Base-by-base conservation (phyloP, 495 filamentous ascomycete species). In the Talaromyces nanjingensis region DNA sequence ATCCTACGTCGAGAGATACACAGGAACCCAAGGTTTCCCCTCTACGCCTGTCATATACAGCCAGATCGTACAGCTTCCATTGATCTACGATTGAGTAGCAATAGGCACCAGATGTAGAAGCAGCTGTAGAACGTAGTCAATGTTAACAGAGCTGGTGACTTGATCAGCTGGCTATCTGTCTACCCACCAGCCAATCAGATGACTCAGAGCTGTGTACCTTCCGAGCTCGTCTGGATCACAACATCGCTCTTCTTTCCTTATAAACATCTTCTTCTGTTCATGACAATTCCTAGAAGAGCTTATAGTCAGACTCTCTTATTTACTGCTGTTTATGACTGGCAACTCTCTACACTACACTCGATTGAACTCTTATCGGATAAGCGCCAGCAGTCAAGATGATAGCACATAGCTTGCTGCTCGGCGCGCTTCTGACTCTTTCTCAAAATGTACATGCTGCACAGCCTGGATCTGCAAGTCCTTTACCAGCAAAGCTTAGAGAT, bases 401-500 rank as follows among this genome's bases (percentile, higher is more conserved):
- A 22, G n/a, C 31, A 49, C 24, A 6, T 4, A 55, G 64, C 22
- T 62, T 65, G 14, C n/a, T 59, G 59, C 42, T 64, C 59, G 37
- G 63, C 63, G 39, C 62, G 7, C 29, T 66, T 55, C 20, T 65
- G 39, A 31, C 64, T 45, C 14, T 68, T 9, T 53, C 65, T 65
- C 25, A 18, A 59, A 68, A 69, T 63, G 73, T 66, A 59, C 67
- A 77, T 64, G 85, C 86, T 68, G 82, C 86, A 65, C 94, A 98
- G 72, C 94, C 94, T 12, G 84, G 83, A 55, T 92, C 92, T 52
- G 89, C 87, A 16, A 75, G 83, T 42, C 91, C 96, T n/a, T 81
- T 93, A 63, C 82, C 86, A 63, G 91, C 89, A 59, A 91, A 90
- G 34, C 82, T 98, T 68, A 87, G 94, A 65, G 82, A 90, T 56